Base-by-base conservation (phyloP, 257 asterid species). In the Ilex aquifolium region DNA sequence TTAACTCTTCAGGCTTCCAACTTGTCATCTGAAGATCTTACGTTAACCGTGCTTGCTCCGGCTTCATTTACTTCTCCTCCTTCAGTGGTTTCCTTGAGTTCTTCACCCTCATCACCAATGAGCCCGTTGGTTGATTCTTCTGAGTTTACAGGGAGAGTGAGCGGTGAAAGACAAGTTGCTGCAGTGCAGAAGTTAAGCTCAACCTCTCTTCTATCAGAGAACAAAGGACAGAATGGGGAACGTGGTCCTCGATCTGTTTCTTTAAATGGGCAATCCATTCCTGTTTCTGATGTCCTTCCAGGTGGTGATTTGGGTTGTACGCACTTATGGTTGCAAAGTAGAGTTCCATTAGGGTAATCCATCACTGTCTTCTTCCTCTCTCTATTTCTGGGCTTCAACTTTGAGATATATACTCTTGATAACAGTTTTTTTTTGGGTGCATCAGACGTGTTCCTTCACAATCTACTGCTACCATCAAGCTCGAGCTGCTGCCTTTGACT, bases 301-400 rank as follows among this genome's bases (percentile, higher is more conserved):
- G 76, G 77, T 63, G 69, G 81, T 61, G 97, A 87, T 82, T 66
- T 79, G 66, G 88, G 94, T 27, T 90, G 99, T 86, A 78, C 96
- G 56, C 99, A 93, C 77, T 78, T 93, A 66, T 93, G 99, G 99
- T 78, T 93, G 74, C 97, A 93, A 82, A 89, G 99, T 68, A 81
- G 95, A 81, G 97, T 89, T 65, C 99, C 97, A 5, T 77, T 93
- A 27, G 99, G 99, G 97, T 93, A 85, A 72, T 63, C 40, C 40
- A 64, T 68, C 63, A 61, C 66, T 73, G 13, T 13, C 31, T 50
- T 53, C 10, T 17, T 13, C 32, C 50, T 52, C 29, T 50, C 49
- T 2, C 55, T 65, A 55, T 27, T 64, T 65, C 64, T 14, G 13
- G 13, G 10, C 13, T 46, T 46, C 11, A 0, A 10, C 10, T 46